Evolutionary conservation across 1,139 yeast species (phyloP).

Genomic region (Suhomyces yuchorum): DNA sequence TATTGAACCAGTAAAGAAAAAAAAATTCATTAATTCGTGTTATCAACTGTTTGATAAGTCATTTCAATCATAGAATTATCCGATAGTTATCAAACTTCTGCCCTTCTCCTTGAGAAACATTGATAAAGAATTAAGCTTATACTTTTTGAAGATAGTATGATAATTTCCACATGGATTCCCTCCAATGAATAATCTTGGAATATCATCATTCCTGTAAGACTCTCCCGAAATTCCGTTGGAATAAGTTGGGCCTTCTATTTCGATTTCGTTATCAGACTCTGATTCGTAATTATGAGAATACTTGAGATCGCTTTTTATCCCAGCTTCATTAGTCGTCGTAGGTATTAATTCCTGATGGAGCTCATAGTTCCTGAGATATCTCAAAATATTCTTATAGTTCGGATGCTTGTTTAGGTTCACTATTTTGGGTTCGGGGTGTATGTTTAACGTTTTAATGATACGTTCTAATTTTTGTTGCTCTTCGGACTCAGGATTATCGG

Average conservation of each 20-base stretch:
- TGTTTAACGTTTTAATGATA: constrained; percentile 23
- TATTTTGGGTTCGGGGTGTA: constrained; percentile 37
- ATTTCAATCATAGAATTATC: constrained; percentile 6
- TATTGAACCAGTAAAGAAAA: neutral
- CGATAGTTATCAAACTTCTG: constrained; percentile 29
- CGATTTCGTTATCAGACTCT: constrained; percentile 11
- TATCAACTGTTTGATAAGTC: neutral
- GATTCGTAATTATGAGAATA: constrained; percentile 6
- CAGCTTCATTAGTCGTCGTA: constrained; percentile 4
- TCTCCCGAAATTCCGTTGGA: constrained; percentile 8
- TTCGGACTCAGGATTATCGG: constrained; percentile 20
- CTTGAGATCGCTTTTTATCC: constrained; percentile 15
- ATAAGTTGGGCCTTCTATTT: constrained; percentile 9
- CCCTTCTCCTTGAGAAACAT: constrained; percentile 28
- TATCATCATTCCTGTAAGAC: constrained; percentile 13
- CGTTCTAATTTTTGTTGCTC: constrained; percentile 27
- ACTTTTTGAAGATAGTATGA: constrained; percentile 26
- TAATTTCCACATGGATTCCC: constrained; percentile 35
- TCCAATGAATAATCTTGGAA: constrained; percentile 37
- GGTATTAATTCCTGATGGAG: constrained; percentile 10
- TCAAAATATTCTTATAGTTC: constrained; percentile 26
- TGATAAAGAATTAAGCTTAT: constrained; percentile 23
- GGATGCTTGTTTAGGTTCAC: constrained; percentile 38
- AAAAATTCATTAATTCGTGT: neutral
- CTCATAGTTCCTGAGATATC: constrained; percentile 28